phyloP scores from a whole-genome alignment of 306 rosid species.

The Ceratonia siliqua region DNA sequence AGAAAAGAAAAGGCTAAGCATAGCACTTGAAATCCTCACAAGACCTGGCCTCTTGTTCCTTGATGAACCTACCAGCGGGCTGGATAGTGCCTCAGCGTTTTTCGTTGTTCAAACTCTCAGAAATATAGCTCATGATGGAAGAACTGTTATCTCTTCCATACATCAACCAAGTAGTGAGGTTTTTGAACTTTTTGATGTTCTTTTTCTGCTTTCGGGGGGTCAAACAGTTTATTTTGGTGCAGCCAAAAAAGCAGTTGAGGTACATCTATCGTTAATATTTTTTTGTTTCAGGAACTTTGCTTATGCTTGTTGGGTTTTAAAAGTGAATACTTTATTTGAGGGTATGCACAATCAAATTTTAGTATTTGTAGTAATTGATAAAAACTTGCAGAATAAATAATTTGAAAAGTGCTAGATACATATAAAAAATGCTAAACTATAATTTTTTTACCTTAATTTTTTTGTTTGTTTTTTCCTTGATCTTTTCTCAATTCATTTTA shows the following conservation, averaged over 20 bases:
- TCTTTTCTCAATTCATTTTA: too few relatives aligned
- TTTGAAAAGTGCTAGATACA: background rate
- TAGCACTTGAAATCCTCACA: constrained; percentile 89
- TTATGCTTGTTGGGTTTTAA: background rate
- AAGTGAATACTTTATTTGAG: background rate
- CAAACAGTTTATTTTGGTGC: constrained; percentile 75
- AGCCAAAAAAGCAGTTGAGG: constrained; percentile 75
- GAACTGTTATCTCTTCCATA: constrained; percentile 79
- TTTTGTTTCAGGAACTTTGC: background rate
- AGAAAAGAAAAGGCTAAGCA: constrained; percentile 85
- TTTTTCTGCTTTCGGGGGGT: constrained; percentile 88
- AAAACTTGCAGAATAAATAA: background rate
- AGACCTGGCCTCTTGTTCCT: constrained; percentile 81
- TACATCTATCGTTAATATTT: constrained; percentile 31
- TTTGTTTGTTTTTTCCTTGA: too few relatives aligned
- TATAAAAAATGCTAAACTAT: too few relatives aligned
- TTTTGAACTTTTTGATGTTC: constrained; percentile 88
- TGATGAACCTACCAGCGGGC: constrained; percentile 93
- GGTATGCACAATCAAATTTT: constrained; percentile 8
- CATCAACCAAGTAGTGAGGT: constrained; percentile 98
- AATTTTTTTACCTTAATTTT: too few relatives aligned
- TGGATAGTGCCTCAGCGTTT: constrained; percentile 93
- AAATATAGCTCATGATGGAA: constrained; percentile 74
- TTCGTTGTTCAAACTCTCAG: constrained; percentile 81
- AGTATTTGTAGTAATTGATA: background rate